Conservation (phyloP, 306 rosid genomes). For the Vigna nakashimae region DNA sequence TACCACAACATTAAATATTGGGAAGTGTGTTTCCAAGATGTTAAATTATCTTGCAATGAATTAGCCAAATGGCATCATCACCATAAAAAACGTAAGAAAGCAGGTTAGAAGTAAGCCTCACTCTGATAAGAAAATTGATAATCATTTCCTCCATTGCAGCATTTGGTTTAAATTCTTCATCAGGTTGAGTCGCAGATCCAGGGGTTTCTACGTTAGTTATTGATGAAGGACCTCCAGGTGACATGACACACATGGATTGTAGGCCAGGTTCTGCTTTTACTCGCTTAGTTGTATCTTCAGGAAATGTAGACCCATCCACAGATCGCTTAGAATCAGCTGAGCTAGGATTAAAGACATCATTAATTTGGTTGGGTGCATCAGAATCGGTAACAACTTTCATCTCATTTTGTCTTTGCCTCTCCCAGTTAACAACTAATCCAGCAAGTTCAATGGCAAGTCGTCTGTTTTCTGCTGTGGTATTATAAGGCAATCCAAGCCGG, state of each 20-base stretch:
- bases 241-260: slow-evolving; percentile 88
- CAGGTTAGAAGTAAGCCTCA: slow-evolving; percentile 55
- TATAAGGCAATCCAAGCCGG: slow-evolving; percentile 96
- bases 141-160: slow-evolving; percentile 99
- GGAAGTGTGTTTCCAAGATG: slow-evolving; percentile 28
- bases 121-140: slow-evolving; percentile 95
- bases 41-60: slow-evolving; percentile 3
- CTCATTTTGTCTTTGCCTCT: slow-evolving; percentile 93
- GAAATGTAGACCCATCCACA: slow-evolving; percentile 83
- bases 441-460: slow-evolving; percentile 99
- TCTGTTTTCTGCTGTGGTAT: slow-evolving; percentile 93
- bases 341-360: slow-evolving; percentile 73
- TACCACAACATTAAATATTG: slow-evolving; percentile 33
- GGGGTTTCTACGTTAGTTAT: slow-evolving; percentile 93
- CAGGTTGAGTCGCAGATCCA: slow-evolving; percentile 92
- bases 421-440: slow-evolving; percentile 99
- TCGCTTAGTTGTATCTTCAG: slow-evolving; percentile 90
- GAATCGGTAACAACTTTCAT: slow-evolving; percentile 77
- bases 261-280: slow-evolving; percentile 98
- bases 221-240: slow-evolving; percentile 97
- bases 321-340: slow-evolving; percentile 82
- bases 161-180: slow-evolving; percentile 99
- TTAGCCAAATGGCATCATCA: slow-evolving; percentile 34
- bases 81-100: slow-evolving; percentile 35
- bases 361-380: slow-evolving; percentile 70